A percentile compares a stretch with the other conserved stretches of the same genome.
phyloP scores from a whole-genome alignment of 2,329 filamentous ascomycete genomes.

The Neofusicoccum sp. region DNA sequence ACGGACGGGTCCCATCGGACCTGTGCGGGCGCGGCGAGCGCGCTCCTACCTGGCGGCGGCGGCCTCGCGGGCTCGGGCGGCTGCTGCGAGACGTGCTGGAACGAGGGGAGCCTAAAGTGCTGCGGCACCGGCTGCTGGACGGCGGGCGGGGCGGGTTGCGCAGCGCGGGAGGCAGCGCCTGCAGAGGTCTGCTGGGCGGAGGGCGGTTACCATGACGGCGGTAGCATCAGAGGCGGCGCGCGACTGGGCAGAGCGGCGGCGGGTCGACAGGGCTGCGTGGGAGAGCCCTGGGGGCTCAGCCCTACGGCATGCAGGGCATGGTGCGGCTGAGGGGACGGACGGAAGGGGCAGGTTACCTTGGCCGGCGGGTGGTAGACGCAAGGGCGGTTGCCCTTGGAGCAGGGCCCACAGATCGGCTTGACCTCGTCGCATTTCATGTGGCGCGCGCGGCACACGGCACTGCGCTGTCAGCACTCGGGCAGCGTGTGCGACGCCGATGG shows the following conservation, averaged over 20 bases:
- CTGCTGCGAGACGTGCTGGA: conserved; percentile 13
- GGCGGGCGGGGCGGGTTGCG: neutral
- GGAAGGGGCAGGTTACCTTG: conserved; percentile 17
- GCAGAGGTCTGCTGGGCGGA: neutral
- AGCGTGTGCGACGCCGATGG: neutral
- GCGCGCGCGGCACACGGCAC: conserved; percentile 46
- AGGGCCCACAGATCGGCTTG: conserved; percentile 45
- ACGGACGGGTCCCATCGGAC: conserved; percentile 14
- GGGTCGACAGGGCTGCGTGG: neutral
- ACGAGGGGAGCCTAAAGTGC: conserved; percentile 5
- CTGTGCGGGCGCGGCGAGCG: conserved; percentile 9
- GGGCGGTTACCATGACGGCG: neutral
- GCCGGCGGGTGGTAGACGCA: conserved; percentile 36
- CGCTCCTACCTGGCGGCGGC: neutral
- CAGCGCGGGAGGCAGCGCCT: neutral
- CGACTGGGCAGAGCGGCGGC: neutral
- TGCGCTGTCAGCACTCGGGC: conserved; percentile 22
- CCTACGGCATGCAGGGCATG: conserved; percentile 7
- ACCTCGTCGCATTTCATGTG: conserved; percentile 54
- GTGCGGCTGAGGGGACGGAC: neutral
- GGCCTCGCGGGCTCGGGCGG: neutral
- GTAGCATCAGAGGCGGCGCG: neutral
- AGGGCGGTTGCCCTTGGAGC: conserved; percentile 43
- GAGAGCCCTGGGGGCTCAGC: neutral
- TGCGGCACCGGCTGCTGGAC: neutral